Conservation (phyloP, 108 stramenopile genomes). For the Fistulifera pelliculosa region DNA sequence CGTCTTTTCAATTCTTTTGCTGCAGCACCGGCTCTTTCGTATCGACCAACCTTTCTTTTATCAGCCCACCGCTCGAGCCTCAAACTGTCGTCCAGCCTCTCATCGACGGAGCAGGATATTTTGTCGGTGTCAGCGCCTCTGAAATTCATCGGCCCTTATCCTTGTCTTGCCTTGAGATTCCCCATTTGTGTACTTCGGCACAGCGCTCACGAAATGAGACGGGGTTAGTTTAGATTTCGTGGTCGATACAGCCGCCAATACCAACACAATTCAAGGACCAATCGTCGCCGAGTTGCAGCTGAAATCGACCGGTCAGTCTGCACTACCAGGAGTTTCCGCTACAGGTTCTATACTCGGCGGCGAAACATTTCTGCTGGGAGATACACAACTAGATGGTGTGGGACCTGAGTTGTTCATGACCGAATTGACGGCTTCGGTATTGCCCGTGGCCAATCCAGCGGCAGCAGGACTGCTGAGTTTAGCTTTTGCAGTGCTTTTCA, state of each 20-base stretch:
- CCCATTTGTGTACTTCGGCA: conserved; percentile 55
- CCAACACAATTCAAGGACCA: conserved; percentile 58
- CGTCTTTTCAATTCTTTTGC: no score
- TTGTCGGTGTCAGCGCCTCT: conserved; percentile 35
- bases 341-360: conserved; percentile 50
- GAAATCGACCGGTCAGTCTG: conserved; percentile 33
- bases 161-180: conserved; percentile 52
- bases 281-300: conserved; percentile 50
- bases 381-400: conserved; percentile 49
- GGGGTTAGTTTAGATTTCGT: conserved; percentile 66
- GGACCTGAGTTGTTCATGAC: conserved; percentile 37
- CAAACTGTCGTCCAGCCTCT: no score
- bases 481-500: conserved; percentile 60
- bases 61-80: no score
- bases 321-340: conserved; percentile 46
- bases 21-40: no score
- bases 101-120: neutral
- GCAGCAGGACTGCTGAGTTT: conserved; percentile 56
- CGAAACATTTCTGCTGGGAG: conserved; percentile 55
- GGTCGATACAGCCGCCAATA: conserved; percentile 67
- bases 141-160: conserved; percentile 63
- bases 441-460: conserved; percentile 59
- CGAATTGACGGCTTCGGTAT: conserved; percentile 58
- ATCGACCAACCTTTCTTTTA: no score
- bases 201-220: conserved; percentile 49